Evolutionary conservation across 805 yeast species (phyloP), one percentile per base, ranked within the genome.

Genomic region (Pichia membranifaciens): DNA sequence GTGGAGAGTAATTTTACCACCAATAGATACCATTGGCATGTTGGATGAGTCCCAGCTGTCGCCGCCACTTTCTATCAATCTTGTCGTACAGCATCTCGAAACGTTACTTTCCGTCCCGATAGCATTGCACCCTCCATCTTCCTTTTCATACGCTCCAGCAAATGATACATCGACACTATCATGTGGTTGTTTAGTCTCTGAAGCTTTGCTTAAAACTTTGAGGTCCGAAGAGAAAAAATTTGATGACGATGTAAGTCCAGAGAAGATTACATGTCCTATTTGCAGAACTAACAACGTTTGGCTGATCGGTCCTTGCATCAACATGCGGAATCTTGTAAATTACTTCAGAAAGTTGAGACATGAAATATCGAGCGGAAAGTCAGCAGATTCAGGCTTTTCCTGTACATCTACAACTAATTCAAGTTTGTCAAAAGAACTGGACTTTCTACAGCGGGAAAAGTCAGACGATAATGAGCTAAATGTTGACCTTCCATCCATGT

Each of bases 161-260:
- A 47, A 50, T n/a, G 72, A 68, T 44, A 53, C 59, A 31, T 58
- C 65, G 2, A 58, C 67, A 28, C 51, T 71, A 3, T 52, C 68
- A 1, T 72, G 76, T 53, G 76, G 76, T 0, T 70, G 74, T 53
- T 43, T 71, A 2, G 55, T 71, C 5, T 67, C 74, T 1, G 67
- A 66, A 32, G 45, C 45, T 5, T 50, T 70, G 5, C 65, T 60
- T 1, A 48, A 47, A 2, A 52, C 7, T 6, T 25, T 33, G 18
- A n/a, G 6, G 12, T 3, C 4, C 7, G 3, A 12, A 22, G 16
- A 41, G n/a, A 12, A n/a, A 15, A n/a, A 25, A 23, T 5, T n/a
- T 6, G 31, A 15, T 28, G 34, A 32, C 17, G 20, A 40, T n/a
- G 20, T 22, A 23, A 20, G 17, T 6, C 16, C 31, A n/a, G 21